Conservation (phyloP, 176 grass and related monocot species). For the Oryza meyeriana region DNA sequence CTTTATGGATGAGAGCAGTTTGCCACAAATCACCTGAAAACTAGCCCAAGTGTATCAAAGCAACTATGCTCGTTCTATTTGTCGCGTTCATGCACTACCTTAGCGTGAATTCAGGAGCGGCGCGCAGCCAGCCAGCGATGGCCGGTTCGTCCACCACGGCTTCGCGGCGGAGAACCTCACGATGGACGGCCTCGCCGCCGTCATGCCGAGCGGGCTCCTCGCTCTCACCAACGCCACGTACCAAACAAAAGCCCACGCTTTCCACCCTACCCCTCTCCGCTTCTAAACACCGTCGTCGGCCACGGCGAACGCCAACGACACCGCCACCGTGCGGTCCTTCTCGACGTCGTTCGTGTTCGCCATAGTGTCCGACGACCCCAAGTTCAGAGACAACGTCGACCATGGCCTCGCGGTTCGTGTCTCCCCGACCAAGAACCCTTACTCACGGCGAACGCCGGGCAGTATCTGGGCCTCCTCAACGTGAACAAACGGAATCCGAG, state of each 20-base stretch:
- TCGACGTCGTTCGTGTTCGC: slow-evolving; percentile 30
- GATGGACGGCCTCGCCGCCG: slow-evolving; percentile 4
- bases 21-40: background rate
- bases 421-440: too few relatives aligned
- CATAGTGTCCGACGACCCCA: slow-evolving; percentile 5
- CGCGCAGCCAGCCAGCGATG: background rate
- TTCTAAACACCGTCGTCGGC: background rate
- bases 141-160: slow-evolving; percentile 24
- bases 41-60: too few relatives aligned
- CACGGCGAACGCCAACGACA: background rate
- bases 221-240: slow-evolving; percentile 26
- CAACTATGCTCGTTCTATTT: background rate
- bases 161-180: slow-evolving; percentile 1
- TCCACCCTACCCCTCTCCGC: slow-evolving; percentile 16
- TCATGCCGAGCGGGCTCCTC: slow-evolving; percentile 18
- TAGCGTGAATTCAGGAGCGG: background rate
- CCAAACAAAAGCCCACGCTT: slow-evolving; percentile 22
- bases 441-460: too few relatives aligned
- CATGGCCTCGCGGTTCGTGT: too few relatives aligned
- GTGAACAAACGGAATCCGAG: too few relatives aligned
- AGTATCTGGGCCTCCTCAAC: too few relatives aligned
- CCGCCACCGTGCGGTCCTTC: slow-evolving; percentile 14
- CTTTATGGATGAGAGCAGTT: background rate
- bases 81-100: background rate
- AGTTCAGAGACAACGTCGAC: background rate